These are phyloP conservation scores for Centrapalus pauciflorus DNA, from an alignment of 129 eudicot species.

Conservation along the genomic window DNA sequence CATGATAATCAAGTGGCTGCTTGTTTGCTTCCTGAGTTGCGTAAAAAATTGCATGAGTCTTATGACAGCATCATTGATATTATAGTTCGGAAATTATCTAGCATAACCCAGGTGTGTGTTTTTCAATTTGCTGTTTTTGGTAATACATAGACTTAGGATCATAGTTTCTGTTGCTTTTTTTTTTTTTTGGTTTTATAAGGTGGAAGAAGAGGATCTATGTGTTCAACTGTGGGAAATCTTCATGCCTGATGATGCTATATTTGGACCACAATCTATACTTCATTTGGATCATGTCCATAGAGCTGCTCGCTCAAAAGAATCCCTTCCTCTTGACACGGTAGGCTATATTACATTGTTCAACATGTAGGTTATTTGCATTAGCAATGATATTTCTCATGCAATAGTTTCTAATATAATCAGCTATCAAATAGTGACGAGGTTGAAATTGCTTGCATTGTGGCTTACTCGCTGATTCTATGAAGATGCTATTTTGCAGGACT, in stretches of 20 bases:
- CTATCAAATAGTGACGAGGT: too few species aligned
- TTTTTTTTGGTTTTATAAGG: constrained; percentile 27
- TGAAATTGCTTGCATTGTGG: too few species aligned
- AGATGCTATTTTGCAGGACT: constrained; percentile 53
- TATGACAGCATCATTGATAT: constrained; percentile 44
- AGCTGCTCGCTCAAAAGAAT: constrained; percentile 52
- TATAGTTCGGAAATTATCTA: constrained; percentile 50
- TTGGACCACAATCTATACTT: constrained; percentile 53
- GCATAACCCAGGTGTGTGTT: constrained; percentile 48
- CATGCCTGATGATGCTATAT: constrained; percentile 80
- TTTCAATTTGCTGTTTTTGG: background rate
- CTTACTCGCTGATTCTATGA: too few species aligned
- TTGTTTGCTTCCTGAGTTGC: constrained; percentile 41
- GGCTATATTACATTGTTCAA: too few species aligned
- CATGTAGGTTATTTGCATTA: too few species aligned
- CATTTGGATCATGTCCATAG: constrained; percentile 57
- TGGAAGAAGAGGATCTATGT: constrained; percentile 58
- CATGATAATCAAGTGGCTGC: constrained; percentile 60
- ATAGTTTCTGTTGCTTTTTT: too few species aligned
- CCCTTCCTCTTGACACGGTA: constrained; percentile 79
- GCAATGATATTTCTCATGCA: background rate
- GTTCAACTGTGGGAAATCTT: constrained; percentile 62
- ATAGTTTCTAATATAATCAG: too few species aligned
- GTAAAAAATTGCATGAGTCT: constrained; percentile 40
- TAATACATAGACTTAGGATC: too few species aligned